Evolutionary conservation across 2,329 filamentous ascomycete genomes (phyloP).

Genomic region (Paraconiothyrium sp.): DNA sequence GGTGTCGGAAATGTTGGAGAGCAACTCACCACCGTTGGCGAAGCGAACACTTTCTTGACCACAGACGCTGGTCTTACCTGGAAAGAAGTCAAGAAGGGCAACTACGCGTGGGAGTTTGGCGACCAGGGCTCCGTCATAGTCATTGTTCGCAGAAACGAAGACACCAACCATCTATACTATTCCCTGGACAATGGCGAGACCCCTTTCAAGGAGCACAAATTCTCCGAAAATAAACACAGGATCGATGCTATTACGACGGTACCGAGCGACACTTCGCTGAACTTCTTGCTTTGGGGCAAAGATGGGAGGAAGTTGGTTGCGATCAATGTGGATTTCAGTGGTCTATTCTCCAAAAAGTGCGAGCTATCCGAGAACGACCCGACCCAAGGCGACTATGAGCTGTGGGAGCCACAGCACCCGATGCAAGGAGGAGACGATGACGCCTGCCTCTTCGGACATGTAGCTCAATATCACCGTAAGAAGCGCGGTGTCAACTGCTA

Average conservation of each 20-base stretch:
- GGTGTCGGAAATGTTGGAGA: constrained; percentile 90
- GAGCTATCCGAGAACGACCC: constrained; percentile 69
- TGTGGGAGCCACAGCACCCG: constrained; percentile 90
- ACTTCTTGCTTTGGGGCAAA: constrained; percentile 88
- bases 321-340: constrained; percentile 88
- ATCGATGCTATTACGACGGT: constrained; percentile 87
- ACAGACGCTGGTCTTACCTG: constrained; percentile 90
- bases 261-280: constrained; percentile 86
- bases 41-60: constrained; percentile 91
- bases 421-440: constrained; percentile 76
- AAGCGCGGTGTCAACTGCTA: constrained; percentile 80
- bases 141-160: constrained; percentile 76
- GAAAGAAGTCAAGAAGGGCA: constrained; percentile 85
- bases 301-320: constrained; percentile 69
- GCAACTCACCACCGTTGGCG: constrained; percentile 70
- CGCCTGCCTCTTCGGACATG: constrained; percentile 87
- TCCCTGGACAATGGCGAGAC: constrained; percentile 81
- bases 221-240: constrained; percentile 73
- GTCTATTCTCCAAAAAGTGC: constrained; percentile 78
- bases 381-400: constrained; percentile 76
- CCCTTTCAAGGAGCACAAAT: constrained; percentile 77
- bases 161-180: constrained; percentile 77
- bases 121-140: constrained; percentile 95
- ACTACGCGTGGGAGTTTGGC: constrained; percentile 92
- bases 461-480: constrained; percentile 90